A percentile compares a stretch with the other conserved stretches of the same genome.
Conservation (phyloP, 164 flowering plant species). For the Brasenia schreberi region DNA sequence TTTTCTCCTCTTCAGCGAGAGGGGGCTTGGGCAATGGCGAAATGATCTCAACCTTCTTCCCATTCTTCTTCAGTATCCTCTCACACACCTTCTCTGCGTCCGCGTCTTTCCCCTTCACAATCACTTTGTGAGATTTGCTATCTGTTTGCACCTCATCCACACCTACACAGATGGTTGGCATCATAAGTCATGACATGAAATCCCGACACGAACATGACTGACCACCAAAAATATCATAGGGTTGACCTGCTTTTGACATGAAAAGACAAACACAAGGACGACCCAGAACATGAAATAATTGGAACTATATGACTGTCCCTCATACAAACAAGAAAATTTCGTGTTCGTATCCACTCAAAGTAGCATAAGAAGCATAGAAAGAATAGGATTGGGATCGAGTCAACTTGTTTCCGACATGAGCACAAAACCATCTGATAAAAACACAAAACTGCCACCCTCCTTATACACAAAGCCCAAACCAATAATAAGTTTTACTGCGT, state of each 20-base stretch:
- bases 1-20: slow-evolving; percentile 22
- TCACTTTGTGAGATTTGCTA: slow-evolving; percentile 52
- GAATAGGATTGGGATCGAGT: neutral
- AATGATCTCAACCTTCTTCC: slow-evolving; percentile 60
- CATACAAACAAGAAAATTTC: neutral
- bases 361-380: neutral
- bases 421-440: no score
- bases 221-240: neutral
- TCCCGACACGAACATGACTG: neutral
- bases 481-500: no score
- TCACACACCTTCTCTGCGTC: slow-evolving; percentile 70
- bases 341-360: neutral
- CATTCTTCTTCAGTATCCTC: slow-evolving; percentile 67
- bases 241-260: neutral
- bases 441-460: no score
- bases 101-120: slow-evolving; percentile 70
- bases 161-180: slow-evolving; percentile 23
- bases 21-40: slow-evolving; percentile 73
- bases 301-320: neutral
- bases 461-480: no score
- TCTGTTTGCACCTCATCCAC: slow-evolving; percentile 75
- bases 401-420: neutral
- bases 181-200: neutral
- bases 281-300: neutral
- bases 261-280: neutral